Conservation (phyloP, 495 filamentous ascomycete genomes). For the Polyplosphaeria fusca region DNA sequence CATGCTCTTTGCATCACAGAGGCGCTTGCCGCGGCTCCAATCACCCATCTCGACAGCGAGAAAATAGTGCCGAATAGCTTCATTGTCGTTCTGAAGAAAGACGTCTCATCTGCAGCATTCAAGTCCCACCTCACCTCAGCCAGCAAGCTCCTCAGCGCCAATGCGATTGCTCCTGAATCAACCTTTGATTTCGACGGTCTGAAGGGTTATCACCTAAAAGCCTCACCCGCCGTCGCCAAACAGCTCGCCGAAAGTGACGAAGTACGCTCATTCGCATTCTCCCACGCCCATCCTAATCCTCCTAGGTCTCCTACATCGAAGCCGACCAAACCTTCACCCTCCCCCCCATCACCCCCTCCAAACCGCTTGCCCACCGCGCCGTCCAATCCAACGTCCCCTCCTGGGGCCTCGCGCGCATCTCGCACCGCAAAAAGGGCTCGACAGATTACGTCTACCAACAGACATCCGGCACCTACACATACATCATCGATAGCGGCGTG, state of each 20-base stretch:
- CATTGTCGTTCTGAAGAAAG: conserved; percentile 1
- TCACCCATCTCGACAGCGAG: background rate
- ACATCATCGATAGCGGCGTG: conserved; percentile 27
- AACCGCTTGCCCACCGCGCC: background rate
- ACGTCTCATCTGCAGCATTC: background rate
- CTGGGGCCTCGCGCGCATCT: conserved; percentile 31
- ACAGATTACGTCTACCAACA: conserved; percentile 18
- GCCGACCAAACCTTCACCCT: conserved; percentile 11
- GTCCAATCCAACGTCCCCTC: conserved; percentile 25
- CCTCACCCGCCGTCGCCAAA: background rate
- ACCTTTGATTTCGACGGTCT: conserved; percentile 3
- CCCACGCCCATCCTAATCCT: background rate
- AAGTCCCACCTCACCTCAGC: background rate
- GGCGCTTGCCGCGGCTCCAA: background rate
- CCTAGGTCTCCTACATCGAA: conserved; percentile 15
- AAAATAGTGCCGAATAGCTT: background rate
- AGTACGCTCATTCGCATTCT: background rate
- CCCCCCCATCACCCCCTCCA: background rate
- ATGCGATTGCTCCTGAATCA: background rate
- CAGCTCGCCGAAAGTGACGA: conserved; percentile 15
- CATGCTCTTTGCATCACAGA: no score
- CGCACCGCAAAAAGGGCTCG: conserved; percentile 12
- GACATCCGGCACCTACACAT: conserved; percentile 15
- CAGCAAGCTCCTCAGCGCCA: background rate
- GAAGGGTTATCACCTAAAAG: conserved; percentile 13